Conservation (phyloP, 1,284 basidiomycete species). For the Trichosporon inkin region DNA sequence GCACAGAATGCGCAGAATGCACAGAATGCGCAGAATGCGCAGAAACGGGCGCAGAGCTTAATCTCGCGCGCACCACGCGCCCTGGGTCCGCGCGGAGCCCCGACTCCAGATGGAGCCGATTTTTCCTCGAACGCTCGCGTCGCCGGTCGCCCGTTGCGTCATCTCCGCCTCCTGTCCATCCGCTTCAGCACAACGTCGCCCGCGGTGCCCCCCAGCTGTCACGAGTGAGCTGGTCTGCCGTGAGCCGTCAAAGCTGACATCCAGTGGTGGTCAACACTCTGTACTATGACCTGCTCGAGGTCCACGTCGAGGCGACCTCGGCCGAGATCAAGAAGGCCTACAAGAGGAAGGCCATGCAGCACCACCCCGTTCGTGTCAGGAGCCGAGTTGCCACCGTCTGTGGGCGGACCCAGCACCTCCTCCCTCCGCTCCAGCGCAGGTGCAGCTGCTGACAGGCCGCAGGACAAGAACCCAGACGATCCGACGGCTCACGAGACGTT, state of each 20-base stretch:
- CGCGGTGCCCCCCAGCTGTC: neutral
- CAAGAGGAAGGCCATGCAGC: slow-evolving; percentile 82
- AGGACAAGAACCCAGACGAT: slow-evolving; percentile 49
- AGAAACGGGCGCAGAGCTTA: too few species aligned
- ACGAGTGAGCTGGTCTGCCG: neutral
- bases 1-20: too few species aligned
- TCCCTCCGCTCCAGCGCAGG: neutral
- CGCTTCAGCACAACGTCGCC: neutral
- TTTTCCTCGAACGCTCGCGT: slow-evolving; percentile 1
- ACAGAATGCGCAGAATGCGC: too few species aligned
- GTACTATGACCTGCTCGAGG: slow-evolving; percentile 71
- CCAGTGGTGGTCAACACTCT: slow-evolving; percentile 45
- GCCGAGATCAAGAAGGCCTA: slow-evolving; percentile 87
- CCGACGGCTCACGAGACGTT: slow-evolving; percentile 67
- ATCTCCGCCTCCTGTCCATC: neutral
- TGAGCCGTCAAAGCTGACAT: neutral
- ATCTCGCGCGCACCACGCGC: too few species aligned
- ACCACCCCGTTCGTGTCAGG: slow-evolving; percentile 64
- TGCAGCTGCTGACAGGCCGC: slow-evolving; percentile 19
- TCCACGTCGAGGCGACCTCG: slow-evolving; percentile 64
- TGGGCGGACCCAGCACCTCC: neutral
- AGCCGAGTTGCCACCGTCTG: neutral
- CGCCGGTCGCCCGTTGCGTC: neutral
- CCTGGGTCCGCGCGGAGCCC: too few species aligned
- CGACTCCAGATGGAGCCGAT: neutral